Base-by-base conservation (phyloP, 2,329 filamentous ascomycete species). In the Calonectria hawksworthii region DNA sequence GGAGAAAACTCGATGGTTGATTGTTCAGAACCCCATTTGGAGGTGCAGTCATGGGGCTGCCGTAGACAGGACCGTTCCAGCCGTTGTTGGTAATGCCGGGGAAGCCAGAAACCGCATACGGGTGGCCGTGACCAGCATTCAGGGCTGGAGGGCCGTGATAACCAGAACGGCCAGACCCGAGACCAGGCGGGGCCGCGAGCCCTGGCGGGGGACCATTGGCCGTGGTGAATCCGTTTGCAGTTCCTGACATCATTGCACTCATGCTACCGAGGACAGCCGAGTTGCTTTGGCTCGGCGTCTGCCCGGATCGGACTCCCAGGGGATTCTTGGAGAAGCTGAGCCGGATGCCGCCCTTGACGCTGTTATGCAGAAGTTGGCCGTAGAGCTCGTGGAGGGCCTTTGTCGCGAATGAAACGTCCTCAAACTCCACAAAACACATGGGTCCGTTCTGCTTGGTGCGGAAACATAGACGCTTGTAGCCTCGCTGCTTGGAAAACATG, bases 341-440 rank as follows among this genome's bases (percentile, higher is more conserved):
- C 30, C 97, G 93, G 81, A 99, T 98, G 41, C 97, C 97, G 9
- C 96, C 96, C 84, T 98, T 98, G 82, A 95, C 91, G 81, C 96
- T 98, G 86, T 98, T 98, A 83, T 96, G 95, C 38, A 99, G 90
- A 64, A 92, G 92, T 65, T 94, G 92, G 0, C 97, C 97, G 81
- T 99, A 98, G 1, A 99, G 89, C 72, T 98, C 95, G 77, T 96
- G 92, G 3, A 99, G 89, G 1, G 96, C 94, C 85, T 97, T 98
- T 52, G 96, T 98, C 0, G 97, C 96, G 82, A 95, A 96, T 1
- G 95, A 94, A 14, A 98, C 90, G 81, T 98, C 96, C 82, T 99
- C 96, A 80, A 99, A 99, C 85, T 99, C 97, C 47, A 99, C 97
- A 84, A 99, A 99, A 83, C 97, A 99, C 96, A 99, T 99, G 2